A percentile compares a stretch with the other conserved stretches of the same genome.
These are phyloP conservation scores for Amphicarpaea edgeworthii DNA, from an alignment of 306 rosid species.

Conservation along the genomic window DNA sequence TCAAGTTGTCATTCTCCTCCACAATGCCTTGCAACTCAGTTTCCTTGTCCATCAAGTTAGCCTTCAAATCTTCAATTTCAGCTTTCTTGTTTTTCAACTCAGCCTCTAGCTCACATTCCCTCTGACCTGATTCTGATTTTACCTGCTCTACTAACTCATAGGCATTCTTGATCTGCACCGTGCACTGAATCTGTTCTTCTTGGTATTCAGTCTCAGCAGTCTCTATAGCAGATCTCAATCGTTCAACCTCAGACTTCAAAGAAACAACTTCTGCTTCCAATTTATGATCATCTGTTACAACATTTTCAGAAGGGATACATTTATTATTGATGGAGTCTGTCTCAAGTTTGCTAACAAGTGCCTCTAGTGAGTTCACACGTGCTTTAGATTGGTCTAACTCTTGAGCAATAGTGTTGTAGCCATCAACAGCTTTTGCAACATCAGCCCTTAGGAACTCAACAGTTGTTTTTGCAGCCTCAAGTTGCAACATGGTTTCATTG, in stretches of 20 bases:
- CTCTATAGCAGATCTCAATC: slow-evolving; percentile 64
- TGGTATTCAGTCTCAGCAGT: slow-evolving; percentile 74
- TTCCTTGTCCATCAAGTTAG: slow-evolving; percentile 92
- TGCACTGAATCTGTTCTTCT: slow-evolving; percentile 78
- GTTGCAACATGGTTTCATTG: slow-evolving; percentile 70
- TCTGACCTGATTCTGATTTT: slow-evolving; percentile 61
- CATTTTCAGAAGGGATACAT: slow-evolving; percentile 28
- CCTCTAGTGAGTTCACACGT: slow-evolving; percentile 61
- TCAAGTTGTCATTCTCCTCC: slow-evolving; percentile 88
- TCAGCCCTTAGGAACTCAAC: slow-evolving; percentile 69
- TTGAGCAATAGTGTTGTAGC: slow-evolving; percentile 57
- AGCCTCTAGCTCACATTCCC: slow-evolving; percentile 59
- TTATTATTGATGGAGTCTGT: slow-evolving; percentile 36
- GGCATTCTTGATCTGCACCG: slow-evolving; percentile 65
- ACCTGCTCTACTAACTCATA: slow-evolving; percentile 74
- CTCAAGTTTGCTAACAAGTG: slow-evolving; percentile 62
- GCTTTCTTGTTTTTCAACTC: slow-evolving; percentile 64
- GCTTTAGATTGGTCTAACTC: slow-evolving; percentile 73
- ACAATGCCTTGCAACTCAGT: slow-evolving; percentile 87
- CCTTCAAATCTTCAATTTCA: slow-evolving; percentile 77
- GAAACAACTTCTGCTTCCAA: slow-evolving; percentile 55
- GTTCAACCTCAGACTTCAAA: slow-evolving; percentile 65
- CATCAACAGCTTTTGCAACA: slow-evolving; percentile 60
- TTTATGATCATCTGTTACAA: slow-evolving; percentile 23
- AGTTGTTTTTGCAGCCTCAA: slow-evolving; percentile 66